Conservation (phyloP, 176 grass and related monocot species). For the Carex cristatella region DNA sequence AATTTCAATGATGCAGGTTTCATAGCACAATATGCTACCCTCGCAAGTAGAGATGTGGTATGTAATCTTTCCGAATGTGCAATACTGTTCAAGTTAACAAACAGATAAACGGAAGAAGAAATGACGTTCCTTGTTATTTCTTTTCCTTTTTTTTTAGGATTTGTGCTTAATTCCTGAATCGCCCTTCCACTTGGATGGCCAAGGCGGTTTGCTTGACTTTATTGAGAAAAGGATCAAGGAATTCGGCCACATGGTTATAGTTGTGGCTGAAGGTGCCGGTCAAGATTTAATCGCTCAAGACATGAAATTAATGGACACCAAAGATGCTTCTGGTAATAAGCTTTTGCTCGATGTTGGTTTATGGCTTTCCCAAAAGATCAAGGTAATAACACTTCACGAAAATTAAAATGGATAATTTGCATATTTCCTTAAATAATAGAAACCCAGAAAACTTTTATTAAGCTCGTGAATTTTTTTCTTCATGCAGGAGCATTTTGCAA, state of each 20-base stretch:
- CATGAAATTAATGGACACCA: slow-evolving; percentile 43
- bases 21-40: slow-evolving; percentile 89
- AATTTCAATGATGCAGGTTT: slow-evolving; percentile 57
- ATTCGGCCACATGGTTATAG: slow-evolving; percentile 92
- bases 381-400: slow-evolving; percentile 34
- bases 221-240: slow-evolving; percentile 90
- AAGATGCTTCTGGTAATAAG: slow-evolving; percentile 88
- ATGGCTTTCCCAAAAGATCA: slow-evolving; percentile 97
- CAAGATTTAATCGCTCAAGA: slow-evolving; percentile 82
- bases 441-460: not conserved
- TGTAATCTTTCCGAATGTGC: slow-evolving; percentile 13
- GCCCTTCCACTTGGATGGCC: slow-evolving; percentile 85
- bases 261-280: slow-evolving; percentile 95
- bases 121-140: not conserved
- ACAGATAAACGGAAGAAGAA: not conserved
- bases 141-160: slow-evolving; percentile 41
- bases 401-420: not conserved
- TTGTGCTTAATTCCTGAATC: slow-evolving; percentile 98
- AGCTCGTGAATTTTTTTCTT: not conserved
- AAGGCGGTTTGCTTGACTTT: slow-evolving; percentile 71
- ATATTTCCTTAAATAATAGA: not conserved
- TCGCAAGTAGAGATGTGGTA: slow-evolving; percentile 99
- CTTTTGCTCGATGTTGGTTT: slow-evolving; percentile 87
- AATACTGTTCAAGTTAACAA: not conserved
- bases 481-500: slow-evolving; percentile 74